Conservation (phyloP, 1,284 basidiomycete genomes). For the Heliocybe sulcata region DNA sequence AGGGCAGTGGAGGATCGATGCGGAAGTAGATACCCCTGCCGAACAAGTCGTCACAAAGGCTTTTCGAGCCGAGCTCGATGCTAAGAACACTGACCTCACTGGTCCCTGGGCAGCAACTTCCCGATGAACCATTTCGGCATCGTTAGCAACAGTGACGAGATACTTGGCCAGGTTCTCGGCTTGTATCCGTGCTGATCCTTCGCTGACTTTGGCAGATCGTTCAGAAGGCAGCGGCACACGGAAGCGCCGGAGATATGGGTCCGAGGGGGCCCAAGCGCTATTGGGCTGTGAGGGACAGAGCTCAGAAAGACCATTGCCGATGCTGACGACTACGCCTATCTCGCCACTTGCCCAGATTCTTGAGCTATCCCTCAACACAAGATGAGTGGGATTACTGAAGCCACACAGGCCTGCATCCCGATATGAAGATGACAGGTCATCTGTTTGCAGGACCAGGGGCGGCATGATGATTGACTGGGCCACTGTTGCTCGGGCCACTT, state of each 20-base stretch:
- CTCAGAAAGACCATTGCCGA: slow-evolving; percentile 2
- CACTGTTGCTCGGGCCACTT: not conserved
- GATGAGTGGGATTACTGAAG: slow-evolving; percentile 1
- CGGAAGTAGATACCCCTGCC: not conserved
- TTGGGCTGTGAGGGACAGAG: not conserved
- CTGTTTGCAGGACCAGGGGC: not conserved
- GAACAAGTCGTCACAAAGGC: not conserved
- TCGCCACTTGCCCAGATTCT: not conserved
- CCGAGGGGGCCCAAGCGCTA: not conserved
- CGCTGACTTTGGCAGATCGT: not conserved
- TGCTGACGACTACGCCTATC: slow-evolving; percentile 2
- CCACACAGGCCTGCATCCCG: slow-evolving; percentile 1
- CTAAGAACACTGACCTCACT: not conserved
- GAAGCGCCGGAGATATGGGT: not conserved
- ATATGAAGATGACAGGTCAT: not conserved
- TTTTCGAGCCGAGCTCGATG: not conserved
- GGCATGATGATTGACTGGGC: not conserved
- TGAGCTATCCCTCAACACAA: not conserved
- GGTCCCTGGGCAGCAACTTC: not conserved
- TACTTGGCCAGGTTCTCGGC: not conserved
- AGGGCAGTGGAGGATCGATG: not conserved
- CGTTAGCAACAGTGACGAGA: not conserved
- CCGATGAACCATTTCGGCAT: not conserved
- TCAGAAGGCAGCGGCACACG: not conserved
- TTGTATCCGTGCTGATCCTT: not conserved